Conservation (phyloP, 345 rosid genomes). For the Syzygium grande region DNA sequence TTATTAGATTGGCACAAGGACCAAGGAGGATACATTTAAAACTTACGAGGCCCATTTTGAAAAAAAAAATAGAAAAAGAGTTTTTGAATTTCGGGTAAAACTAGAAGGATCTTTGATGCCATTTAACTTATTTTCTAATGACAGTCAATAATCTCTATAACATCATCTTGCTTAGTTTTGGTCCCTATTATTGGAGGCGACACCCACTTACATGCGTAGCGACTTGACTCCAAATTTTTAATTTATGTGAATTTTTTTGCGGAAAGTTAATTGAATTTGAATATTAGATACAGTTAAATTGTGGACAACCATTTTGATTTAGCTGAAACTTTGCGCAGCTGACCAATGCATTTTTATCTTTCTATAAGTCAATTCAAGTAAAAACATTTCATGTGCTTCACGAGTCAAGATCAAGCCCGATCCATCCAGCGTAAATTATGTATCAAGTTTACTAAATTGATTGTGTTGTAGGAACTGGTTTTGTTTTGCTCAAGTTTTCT, state of each 20-base stretch:
- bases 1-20: not conserved
- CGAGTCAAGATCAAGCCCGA: not conserved
- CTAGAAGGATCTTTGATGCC: not conserved
- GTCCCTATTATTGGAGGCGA: not conserved
- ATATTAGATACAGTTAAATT: not conserved
- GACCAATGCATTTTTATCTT: not conserved
- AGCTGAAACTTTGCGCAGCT: not conserved
- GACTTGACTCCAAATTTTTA: too few species aligned
- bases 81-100: not conserved
- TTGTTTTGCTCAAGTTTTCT: not conserved
- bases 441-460: too few species aligned
- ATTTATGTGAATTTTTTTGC: not conserved
- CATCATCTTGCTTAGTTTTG: not conserved
- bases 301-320: not conserved
- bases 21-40: not conserved
- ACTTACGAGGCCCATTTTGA: not conserved
- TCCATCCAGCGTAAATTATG: not conserved
- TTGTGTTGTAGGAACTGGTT: not conserved
- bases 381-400: too few species aligned
- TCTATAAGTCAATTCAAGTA: not conserved
- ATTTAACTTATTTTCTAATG: not conserved
- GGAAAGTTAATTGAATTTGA: not conserved
- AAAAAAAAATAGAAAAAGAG: not conserved
- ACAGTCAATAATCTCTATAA: not conserved
- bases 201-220: too few species aligned